These are phyloP conservation scores for Calonectria montana DNA, from an alignment of 2,329 filamentous ascomycete species.

Conservation along the genomic window DNA sequence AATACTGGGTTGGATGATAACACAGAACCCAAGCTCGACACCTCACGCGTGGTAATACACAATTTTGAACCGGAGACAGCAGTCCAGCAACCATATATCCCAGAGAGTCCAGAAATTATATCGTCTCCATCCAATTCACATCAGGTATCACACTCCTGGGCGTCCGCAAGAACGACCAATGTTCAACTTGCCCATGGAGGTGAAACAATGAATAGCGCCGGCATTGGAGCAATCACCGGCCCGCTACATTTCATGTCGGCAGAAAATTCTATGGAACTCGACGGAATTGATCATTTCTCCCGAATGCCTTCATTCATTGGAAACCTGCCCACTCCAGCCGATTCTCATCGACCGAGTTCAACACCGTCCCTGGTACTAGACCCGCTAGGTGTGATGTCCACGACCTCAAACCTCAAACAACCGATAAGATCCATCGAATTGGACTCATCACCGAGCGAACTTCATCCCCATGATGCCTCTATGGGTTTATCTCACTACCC, in stretches of 20 bases:
- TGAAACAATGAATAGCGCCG: not conserved
- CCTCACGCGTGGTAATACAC: not conserved
- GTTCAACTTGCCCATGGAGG: not conserved
- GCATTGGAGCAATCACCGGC: not conserved
- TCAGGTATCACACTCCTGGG: not conserved
- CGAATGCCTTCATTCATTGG: not conserved
- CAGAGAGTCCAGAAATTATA: not conserved
- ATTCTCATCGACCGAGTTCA: not conserved
- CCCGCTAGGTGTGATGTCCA: not conserved
- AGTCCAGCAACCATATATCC: not conserved
- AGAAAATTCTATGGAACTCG: not conserved
- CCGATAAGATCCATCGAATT: not conserved
- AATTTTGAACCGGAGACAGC: not conserved
- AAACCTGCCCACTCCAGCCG: not conserved
- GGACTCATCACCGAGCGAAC: not conserved
- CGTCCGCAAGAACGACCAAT: not conserved
- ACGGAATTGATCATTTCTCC: not conserved
- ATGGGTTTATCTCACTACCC: not conserved
- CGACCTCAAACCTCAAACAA: not conserved
- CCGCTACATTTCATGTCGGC: not conserved
- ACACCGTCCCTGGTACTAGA: not conserved
- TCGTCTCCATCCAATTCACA: not conserved
- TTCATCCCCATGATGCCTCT: not conserved
- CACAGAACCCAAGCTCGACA: not conserved
- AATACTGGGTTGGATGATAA: not conserved